Evolutionary conservation across 805 yeast genomes (phyloP), one percentile per base, ranked within the genome.

Genomic region (Candida coquimbonensis): DNA sequence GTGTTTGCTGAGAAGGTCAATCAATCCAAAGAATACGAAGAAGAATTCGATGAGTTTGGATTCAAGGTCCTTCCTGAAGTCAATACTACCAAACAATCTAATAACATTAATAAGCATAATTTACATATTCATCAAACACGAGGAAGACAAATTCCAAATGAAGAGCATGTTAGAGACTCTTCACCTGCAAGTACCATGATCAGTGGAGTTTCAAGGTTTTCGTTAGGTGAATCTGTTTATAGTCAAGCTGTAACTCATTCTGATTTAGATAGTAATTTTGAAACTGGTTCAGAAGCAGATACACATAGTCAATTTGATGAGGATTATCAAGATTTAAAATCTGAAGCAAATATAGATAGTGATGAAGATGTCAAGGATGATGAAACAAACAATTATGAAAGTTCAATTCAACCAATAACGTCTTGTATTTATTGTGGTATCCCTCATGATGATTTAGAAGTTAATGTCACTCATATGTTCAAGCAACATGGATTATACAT

Each of bases 401-500:
- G 57, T 14, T 64, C 61, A 33, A 55, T 67, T 5, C 64, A 70
- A 17, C 73, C 78, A 7, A 63, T 70, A 24, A 70, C 75, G 0
- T 67, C 69, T 37, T 81, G 87, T 54, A 71, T 80, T 39, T 80
- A 68, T 53, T 80, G 87, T 64, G 83, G 81, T 27, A 55, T 65
- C 27, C 69, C 75, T 43, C 74, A 78, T 49, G 66, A 60, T 13
- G 78, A 76, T 27, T 59, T 80, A 16, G 86, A 81, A 53, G 72
- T 68, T 33, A 82, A 82, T 50, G 73, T 84, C 29, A 72, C 70
- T 27, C 96, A 93, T 63, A 84, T 93, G 95, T 80, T 77, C 57
- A 73, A 72, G 48, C 69, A 64, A 34, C 96, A 86, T 63, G 98
- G 98, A 2, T 71, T 93, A 38, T 93, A 83, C 50, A 74, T 93